Percentiles rank a stretch among this genome's conserved stretches.
Conservation (phyloP, 2,329 filamentous ascomycete species). For the Colletotrichum viniferum region DNA sequence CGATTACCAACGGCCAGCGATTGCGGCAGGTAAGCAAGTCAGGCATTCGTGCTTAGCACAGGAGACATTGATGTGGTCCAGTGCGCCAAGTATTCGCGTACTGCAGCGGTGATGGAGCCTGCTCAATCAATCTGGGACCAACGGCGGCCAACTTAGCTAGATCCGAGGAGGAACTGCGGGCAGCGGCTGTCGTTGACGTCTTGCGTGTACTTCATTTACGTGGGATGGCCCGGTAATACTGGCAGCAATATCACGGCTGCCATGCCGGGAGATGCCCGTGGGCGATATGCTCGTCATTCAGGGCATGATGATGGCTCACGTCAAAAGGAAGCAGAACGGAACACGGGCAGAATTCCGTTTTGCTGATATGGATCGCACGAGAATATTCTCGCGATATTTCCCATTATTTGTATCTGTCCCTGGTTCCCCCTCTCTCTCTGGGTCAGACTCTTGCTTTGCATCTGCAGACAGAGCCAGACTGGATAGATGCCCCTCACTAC, state of each 20-base stretch:
- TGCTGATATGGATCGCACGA: not conserved
- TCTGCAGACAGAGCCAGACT: not conserved
- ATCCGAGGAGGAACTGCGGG: not conserved
- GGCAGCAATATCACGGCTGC: not conserved
- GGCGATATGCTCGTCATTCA: not conserved
- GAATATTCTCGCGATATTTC: not conserved
- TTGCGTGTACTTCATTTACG: not conserved
- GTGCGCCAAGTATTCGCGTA: not conserved
- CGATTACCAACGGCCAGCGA: not conserved
- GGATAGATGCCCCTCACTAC: not conserved
- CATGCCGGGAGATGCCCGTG: not conserved
- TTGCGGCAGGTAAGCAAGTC: not conserved
- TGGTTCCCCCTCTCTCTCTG: not conserved
- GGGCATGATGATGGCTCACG: constrained; percentile 3
- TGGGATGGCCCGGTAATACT: not conserved
- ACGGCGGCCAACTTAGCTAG: not conserved
- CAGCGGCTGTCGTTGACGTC: not conserved
- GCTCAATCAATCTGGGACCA: not conserved
- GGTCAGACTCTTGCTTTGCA: not conserved
- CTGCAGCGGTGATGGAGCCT: not conserved
- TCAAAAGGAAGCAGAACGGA: not conserved
- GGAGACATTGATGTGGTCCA: not conserved
- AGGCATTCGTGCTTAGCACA: not conserved
- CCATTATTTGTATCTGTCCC: not conserved
- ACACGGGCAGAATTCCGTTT: not conserved